phyloP scores from a whole-genome alignment of 768 basidiomycete genomes.

The Suillus discolor region DNA sequence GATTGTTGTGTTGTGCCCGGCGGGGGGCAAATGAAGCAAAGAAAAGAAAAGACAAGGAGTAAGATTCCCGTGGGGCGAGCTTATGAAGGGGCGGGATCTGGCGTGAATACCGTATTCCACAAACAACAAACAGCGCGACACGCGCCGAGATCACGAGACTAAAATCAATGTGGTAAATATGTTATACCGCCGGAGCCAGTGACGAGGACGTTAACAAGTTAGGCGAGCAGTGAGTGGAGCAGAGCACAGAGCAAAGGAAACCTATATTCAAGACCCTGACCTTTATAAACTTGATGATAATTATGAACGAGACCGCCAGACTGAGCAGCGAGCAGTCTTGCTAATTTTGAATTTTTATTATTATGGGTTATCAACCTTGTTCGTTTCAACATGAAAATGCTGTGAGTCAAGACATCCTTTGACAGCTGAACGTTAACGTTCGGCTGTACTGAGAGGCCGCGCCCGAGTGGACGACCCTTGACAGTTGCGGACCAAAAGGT shows the following conservation, averaged over 20 bases:
- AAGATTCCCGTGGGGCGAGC: not conserved
- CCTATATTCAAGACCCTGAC: not conserved
- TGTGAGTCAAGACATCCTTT: not conserved
- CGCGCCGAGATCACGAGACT: conserved; percentile 34
- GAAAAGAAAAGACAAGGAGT: conserved; percentile 8
- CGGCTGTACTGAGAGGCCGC: not conserved
- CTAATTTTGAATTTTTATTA: not conserved
- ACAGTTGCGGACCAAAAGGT: not conserved
- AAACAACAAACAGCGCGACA: conserved; percentile 22
- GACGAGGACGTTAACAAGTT: not conserved
- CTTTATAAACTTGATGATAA: conserved; percentile 3
- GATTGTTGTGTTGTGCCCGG: conserved; percentile 23
- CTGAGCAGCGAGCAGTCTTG: not conserved
- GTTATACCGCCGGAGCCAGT: not conserved
- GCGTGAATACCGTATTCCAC: conserved; percentile 1
- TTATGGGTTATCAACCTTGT: not conserved
- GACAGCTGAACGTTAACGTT: not conserved
- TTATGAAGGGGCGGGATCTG: conserved; percentile 14
- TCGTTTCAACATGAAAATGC: not conserved
- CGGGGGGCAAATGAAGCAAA: conserved; percentile 23
- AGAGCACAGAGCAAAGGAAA: not conserved
- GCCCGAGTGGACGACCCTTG: not conserved
- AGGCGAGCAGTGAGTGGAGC: not conserved
- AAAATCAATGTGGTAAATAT: conserved; percentile 19
- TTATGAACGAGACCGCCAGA: not conserved